Conservation (phyloP, 371 early-diverging fungal genomes). For the Mucor plumbeus region DNA sequence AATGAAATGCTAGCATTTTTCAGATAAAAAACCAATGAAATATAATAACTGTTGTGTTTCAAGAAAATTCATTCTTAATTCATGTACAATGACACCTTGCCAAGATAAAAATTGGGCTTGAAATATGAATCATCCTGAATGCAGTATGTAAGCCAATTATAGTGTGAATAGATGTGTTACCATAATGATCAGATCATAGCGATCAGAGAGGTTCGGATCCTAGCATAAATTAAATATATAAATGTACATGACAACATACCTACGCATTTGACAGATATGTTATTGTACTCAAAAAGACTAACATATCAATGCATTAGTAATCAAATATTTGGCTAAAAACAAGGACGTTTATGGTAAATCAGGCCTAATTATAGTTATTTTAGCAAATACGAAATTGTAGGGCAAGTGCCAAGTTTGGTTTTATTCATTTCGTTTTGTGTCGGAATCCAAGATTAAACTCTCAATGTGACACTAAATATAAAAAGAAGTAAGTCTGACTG, state of each 20-base stretch:
- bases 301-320: conserved; percentile 3
- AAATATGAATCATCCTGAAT: background rate
- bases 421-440: background rate
- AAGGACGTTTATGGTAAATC: background rate
- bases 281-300: background rate
- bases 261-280: background rate
- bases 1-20: background rate
- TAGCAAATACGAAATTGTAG: background rate
- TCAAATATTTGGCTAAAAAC: background rate
- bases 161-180: background rate
- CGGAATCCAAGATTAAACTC: background rate
- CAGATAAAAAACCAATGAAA: background rate
- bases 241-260: background rate
- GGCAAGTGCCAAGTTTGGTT: background rate
- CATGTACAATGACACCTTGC: background rate
- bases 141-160: background rate
- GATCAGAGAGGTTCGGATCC: background rate
- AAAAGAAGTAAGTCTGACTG: conserved; percentile 1
- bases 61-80: background rate
- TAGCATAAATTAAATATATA: background rate
- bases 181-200: background rate
- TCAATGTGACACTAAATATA: background rate
- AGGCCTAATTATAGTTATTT: background rate
- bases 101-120: background rate
- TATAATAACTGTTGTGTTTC: no score